Base-by-base conservation (phyloP, 1,284 basidiomycete genomes). In the Mrakiaceae sp. region DNA sequence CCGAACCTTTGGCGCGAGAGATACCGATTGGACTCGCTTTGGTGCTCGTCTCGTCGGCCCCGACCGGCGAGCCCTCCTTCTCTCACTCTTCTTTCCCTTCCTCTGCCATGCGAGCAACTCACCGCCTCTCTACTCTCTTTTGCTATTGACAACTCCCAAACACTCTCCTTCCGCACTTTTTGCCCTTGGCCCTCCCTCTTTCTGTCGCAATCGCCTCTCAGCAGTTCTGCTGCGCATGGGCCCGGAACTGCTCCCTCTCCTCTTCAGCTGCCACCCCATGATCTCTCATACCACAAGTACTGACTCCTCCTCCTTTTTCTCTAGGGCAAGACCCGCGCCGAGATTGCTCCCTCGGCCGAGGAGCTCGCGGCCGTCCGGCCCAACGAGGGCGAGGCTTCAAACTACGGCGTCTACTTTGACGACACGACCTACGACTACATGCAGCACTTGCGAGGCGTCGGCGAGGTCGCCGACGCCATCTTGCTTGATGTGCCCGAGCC, bases 401-500 rank as follows among this genome's bases (percentile, higher is more conserved):
- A 84, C 40, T 96, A 98, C 75, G 95, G 93, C 9, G 80, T 99
- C 72, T 93, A 92, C 78, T 98, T 84, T 78, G 94, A 98, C 77
- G 95, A 99, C 73, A 90, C 90, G n/a, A 83, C 90, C 64, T 99
- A 99, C 79, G 90, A 99, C 76, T 99, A 99, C 79, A 95, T 98
- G 90, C 88, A 95, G 77, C 96, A 99, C 78, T 81, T 99, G 49
- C 85, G 88, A 39, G 73, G 83, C 0, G 83, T 90, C 53, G 90
- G 90, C 4, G 69, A 81, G 4, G 80, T 47, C 14, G 14, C 61
- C 52, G 47, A 50, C 43, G 16, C 49, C 49, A 11, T 51, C 49
- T 11, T 51, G 11, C 49, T 46, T 27, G 27, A 27, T 27, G 27
- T 27, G 27, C 27, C 27, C 27, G 27, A 27, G 27, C 27, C 27